Evolutionary conservation across 2,329 filamentous ascomycete species (phyloP), one percentile per base, ranked within the genome.

Genomic region (Aspergillus tamarii): DNA sequence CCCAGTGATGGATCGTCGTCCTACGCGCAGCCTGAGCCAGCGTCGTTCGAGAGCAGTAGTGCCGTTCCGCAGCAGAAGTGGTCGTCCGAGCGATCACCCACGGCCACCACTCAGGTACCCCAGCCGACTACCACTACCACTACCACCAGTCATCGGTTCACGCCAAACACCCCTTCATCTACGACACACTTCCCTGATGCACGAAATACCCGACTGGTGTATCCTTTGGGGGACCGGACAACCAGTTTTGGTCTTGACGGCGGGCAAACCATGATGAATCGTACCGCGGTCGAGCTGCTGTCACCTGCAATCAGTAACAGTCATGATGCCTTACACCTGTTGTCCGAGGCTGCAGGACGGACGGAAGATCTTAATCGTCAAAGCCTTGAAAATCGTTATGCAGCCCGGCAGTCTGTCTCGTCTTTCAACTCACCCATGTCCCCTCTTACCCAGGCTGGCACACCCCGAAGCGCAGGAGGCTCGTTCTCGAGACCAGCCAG

Each of bases 271-370:
- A 83, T 85, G 69, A 85, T 84, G 78, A 87, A 88, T 66, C 82
- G 85, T 66, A 85, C 85, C n/a, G 84, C 85, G 3, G 85, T 85
- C 3, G 83, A 87, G 56, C 74, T 90, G 67, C 82, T 89, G 69
- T 84, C 83, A 45, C 81, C 83, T 61, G 91, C 92, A 69, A 89
- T 98, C 52, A 96, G 94, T 77, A 94, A 93, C 41, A 93, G 92
- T 4, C 94, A 97, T 73, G 94, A 98, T 81, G 94, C 94, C 28
- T 84, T 98, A 55, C 93, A 97, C 76, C 84, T 97, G 62, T 85
- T 98, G 19, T 96, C 96, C 74, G 94, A 96, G 80, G 94, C 94
- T 23, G 93, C 86, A 3, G 82, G 81, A 9, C 76, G 81, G 60
- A 85, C 81, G 21, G 82, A 81, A 63, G 82, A 84, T 66, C 74